Conservation (phyloP, 495 filamentous ascomycete genomes). For the Cudoniella acicularis region DNA sequence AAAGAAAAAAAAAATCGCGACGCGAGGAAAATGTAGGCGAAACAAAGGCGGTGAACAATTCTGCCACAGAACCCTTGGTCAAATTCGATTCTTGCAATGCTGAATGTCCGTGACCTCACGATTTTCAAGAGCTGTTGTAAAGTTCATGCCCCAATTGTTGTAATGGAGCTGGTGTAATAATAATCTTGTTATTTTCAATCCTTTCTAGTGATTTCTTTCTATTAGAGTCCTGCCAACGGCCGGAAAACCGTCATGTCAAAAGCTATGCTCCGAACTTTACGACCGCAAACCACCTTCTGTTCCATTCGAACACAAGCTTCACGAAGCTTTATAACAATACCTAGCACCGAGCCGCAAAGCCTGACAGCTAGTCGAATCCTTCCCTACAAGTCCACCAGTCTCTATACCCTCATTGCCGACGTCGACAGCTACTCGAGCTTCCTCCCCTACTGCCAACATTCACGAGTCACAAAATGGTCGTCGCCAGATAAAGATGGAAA, state of each 20-base stretch:
- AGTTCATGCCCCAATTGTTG: too few relatives aligned
- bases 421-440: constrained; percentile 76
- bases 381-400: constrained; percentile 62
- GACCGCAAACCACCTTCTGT: constrained; percentile 4
- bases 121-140: not conserved
- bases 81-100: not conserved
- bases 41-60: not conserved
- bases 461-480: constrained; percentile 61
- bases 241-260: constrained; percentile 12
- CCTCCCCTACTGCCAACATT: constrained; percentile 78
- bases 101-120: not conserved
- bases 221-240: not conserved
- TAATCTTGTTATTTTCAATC: too few relatives aligned
- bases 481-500: constrained; percentile 23
- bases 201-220: too few relatives aligned
- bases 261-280: constrained; percentile 13
- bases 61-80: not conserved
- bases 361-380: constrained; percentile 75
- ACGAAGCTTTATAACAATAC: constrained; percentile 36
- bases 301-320: constrained; percentile 5
- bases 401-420: constrained; percentile 83
- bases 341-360: constrained; percentile 41
- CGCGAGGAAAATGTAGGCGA: not conserved
- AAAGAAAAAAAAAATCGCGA: not conserved
- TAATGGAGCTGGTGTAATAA: not conserved